Percentiles rank a stretch among this genome's conserved stretches.
Conservation (phyloP, 75 land plant genomes). For the Larix kaempferi region DNA sequence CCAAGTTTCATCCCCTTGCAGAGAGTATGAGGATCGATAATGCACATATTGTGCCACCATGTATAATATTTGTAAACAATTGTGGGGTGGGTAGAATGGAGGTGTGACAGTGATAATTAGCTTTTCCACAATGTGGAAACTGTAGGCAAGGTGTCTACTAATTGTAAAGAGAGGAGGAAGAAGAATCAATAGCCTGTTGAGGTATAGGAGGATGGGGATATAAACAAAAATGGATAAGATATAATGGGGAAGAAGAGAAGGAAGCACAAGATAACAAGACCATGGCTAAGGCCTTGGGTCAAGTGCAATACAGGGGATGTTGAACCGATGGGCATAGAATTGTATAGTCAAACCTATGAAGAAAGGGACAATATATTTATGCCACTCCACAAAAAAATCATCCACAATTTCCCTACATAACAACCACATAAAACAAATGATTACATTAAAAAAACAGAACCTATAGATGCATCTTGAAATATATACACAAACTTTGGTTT, state of each 20-base stretch:
- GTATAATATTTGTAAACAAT: background rate
- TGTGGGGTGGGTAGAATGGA: background rate
- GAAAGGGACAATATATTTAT: background rate
- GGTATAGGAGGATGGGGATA: background rate
- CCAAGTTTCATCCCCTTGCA: background rate
- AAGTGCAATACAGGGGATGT: background rate
- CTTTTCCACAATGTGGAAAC: background rate
- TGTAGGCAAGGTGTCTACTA: background rate
- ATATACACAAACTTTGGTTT: no score
- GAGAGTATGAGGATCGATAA: background rate
- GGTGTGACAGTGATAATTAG: background rate
- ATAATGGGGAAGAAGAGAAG: no score
- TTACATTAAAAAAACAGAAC: no score
- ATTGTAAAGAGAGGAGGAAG: background rate
- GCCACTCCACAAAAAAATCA: no score
- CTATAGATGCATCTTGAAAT: no score
- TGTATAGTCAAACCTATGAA: background rate
- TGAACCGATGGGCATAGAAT: background rate
- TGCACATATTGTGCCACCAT: background rate
- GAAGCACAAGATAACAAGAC: background rate
- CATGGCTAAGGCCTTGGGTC: background rate
- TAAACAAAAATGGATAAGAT: background rate
- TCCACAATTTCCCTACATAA: no score
- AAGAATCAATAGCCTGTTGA: background rate
- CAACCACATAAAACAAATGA: no score